Percentiles rank a stretch among this genome's conserved stretches.
Conservation (phyloP, 108 stramenopile species). For the Cyclostephanos tholiformis region DNA sequence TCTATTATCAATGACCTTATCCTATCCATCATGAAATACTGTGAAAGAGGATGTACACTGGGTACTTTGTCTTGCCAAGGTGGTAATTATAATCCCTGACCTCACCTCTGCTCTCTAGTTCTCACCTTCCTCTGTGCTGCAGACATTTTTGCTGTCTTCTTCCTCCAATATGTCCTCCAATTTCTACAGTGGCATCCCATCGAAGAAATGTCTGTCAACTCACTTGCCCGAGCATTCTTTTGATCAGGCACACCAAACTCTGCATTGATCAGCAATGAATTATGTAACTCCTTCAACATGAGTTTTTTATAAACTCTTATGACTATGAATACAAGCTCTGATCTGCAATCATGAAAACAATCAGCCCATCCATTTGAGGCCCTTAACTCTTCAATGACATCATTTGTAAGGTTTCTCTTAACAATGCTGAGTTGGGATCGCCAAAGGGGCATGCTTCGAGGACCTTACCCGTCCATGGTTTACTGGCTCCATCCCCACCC, state of each 20-base stretch:
- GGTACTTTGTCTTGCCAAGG: neutral
- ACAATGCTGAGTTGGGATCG: slow-evolving; percentile 4
- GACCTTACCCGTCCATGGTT: slow-evolving; percentile 25
- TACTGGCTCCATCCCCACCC: neutral
- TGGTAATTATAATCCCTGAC: no score
- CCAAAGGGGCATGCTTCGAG: slow-evolving; percentile 17
- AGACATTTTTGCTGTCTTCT: slow-evolving; percentile 8
- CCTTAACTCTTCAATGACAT: slow-evolving; percentile 16
- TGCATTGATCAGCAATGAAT: slow-evolving; percentile 52
- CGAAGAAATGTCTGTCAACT: slow-evolving; percentile 16
- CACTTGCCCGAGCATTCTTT: slow-evolving; percentile 24
- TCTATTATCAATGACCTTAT: no score
- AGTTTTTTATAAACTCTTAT: slow-evolving; percentile 37
- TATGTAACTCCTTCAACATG: slow-evolving; percentile 49
- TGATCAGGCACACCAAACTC: slow-evolving; percentile 17
- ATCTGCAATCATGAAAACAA: slow-evolving; percentile 60
- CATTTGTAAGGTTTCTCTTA: neutral
- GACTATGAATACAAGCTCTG: slow-evolving; percentile 75
- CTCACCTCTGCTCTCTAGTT: no score
- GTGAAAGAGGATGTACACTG: no score
- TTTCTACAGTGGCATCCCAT: slow-evolving; percentile 21
- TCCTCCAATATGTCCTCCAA: slow-evolving; percentile 20
- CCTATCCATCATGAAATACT: no score
- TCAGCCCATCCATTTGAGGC: slow-evolving; percentile 24
- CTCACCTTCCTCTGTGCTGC: no score